These are phyloP conservation scores for Davidsoniella eucalypti DNA, from an alignment of 2,329 filamentous ascomycete genomes.

Conservation along the genomic window DNA sequence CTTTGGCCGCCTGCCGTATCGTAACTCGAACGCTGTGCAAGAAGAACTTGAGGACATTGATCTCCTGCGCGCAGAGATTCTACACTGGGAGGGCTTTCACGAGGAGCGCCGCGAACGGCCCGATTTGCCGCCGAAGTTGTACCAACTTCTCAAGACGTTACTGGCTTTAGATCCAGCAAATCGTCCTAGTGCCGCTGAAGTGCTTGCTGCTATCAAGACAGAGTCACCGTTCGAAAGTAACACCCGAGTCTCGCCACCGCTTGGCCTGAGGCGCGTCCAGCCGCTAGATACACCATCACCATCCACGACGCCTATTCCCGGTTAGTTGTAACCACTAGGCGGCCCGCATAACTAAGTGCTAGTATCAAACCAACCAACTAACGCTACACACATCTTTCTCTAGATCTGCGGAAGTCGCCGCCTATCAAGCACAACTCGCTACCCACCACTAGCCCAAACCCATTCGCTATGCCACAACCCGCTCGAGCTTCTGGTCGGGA, in stretches of 20 bases:
- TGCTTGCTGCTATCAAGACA: slow-evolving; percentile 59
- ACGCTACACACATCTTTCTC: background rate
- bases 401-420: background rate
- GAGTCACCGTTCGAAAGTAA: slow-evolving; percentile 35
- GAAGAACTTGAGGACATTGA: slow-evolving; percentile 90
- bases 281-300: slow-evolving; percentile 7
- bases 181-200: slow-evolving; percentile 72
- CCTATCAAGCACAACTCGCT: background rate
- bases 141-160: slow-evolving; percentile 65
- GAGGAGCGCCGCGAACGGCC: slow-evolving; percentile 57
- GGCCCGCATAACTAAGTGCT: too few relatives aligned
- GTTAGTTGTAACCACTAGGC: slow-evolving; percentile 14
- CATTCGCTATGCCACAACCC: background rate
- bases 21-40: slow-evolving; percentile 64
- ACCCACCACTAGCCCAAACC: background rate
- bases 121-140: slow-evolving; percentile 74
- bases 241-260: background rate
- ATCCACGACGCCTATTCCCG: background rate
- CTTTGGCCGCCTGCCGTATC: slow-evolving; percentile 77
- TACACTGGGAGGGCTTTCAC: slow-evolving; percentile 72
- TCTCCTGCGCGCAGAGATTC: slow-evolving; percentile 68
- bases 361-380: background rate
- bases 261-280: slow-evolving; percentile 9
- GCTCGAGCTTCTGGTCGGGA: background rate
- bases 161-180: slow-evolving; percentile 61